Conservation (phyloP, 2,329 filamentous ascomycete genomes). For the Neurospora sp. region DNA sequence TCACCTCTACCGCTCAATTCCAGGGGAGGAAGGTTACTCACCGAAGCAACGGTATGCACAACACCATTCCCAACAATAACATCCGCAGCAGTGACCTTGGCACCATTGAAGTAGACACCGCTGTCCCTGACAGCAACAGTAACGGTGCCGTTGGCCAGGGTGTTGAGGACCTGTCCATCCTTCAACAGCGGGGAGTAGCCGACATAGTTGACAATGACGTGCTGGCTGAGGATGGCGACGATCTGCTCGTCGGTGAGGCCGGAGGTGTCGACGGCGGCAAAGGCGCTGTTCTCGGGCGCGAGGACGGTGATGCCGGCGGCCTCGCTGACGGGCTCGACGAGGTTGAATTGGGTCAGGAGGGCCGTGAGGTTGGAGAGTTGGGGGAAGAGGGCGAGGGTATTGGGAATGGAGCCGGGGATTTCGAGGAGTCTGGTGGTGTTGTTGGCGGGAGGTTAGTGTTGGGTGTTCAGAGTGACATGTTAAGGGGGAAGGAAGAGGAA, state of each 20-base stretch:
- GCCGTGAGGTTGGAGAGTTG: neutral
- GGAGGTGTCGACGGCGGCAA: conserved; percentile 7
- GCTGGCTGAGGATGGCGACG: neutral
- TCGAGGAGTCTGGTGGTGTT: neutral
- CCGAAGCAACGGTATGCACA: neutral
- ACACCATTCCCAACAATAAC: neutral
- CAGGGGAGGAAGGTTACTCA: neutral
- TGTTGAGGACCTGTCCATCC: neutral
- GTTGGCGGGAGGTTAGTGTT: neutral
- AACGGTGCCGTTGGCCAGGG: neutral
- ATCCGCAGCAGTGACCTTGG: neutral
- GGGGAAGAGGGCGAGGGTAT: neutral
- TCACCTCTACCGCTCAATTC: too few species aligned
- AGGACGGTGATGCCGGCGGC: neutral
- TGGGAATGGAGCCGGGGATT: neutral
- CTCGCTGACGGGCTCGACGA: neutral
- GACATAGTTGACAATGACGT: neutral
- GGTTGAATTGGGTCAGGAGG: neutral
- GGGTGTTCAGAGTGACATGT: neutral
- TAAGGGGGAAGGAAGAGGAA: neutral
- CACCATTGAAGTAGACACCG: neutral
- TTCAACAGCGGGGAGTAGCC: neutral
- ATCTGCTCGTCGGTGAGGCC: conserved; percentile 12
- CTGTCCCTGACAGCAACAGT: neutral
- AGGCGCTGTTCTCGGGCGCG: neutral